Evolutionary conservation across 805 yeast genomes (phyloP).

Genomic region (Clavispora asparagi): DNA sequence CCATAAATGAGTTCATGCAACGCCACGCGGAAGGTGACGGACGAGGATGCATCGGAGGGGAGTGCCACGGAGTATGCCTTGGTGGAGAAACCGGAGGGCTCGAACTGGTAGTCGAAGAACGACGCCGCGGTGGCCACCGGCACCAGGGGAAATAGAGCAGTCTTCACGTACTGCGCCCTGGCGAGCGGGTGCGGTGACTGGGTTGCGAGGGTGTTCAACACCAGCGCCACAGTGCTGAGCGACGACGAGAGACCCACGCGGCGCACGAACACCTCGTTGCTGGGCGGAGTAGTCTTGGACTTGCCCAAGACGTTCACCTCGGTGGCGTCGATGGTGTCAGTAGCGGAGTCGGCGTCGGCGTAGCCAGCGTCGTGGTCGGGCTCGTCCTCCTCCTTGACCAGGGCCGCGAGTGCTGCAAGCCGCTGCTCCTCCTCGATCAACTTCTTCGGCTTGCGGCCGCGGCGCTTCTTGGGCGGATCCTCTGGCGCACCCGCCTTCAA

Average conservation of each 20-base stretch:
- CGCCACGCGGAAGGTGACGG: constrained; percentile 40
- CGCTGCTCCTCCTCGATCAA: constrained; percentile 17
- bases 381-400: constrained; percentile 8
- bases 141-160: constrained; percentile 29
- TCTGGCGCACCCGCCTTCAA: constrained; percentile 18
- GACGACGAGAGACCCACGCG: constrained; percentile 11
- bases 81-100: constrained; percentile 31
- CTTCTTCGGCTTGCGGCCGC: constrained; percentile 19
- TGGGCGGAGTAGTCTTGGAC: constrained; percentile 8
- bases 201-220: constrained; percentile 7
- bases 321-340: constrained; percentile 6
- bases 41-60: constrained; percentile 41
- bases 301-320: constrained; percentile 15
- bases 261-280: constrained; percentile 14
- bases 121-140: constrained; percentile 21
- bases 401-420: constrained; percentile 9
- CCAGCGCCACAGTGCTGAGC: constrained; percentile 5
- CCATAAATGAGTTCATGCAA: constrained; percentile 31
- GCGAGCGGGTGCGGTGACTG: constrained; percentile 15
- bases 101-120: constrained; percentile 34
- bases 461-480: constrained; percentile 16
- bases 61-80: constrained; percentile 40
- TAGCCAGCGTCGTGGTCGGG: not conserved
- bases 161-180: constrained; percentile 21
- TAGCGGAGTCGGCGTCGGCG: constrained; percentile 2